Conservation (phyloP, 129 eudicot genomes). For the Cynara cardunculus region DNA sequence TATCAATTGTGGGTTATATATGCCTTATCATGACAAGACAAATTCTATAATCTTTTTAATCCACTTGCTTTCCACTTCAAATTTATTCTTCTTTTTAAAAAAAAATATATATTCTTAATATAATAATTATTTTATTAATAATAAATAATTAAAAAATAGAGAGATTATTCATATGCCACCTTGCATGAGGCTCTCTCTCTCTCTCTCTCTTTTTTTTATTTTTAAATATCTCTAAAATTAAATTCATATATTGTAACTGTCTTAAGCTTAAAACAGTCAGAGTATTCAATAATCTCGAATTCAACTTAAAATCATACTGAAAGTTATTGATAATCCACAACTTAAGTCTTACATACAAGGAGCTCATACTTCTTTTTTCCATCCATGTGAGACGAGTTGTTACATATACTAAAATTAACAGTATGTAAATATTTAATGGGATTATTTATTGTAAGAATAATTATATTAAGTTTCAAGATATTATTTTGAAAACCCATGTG, state of each 20-base stretch:
- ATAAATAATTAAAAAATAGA: not conserved
- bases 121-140: not conserved
- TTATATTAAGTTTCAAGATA: no score
- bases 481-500: no score
- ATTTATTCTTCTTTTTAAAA: not conserved
- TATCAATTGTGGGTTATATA: conserved; percentile 17
- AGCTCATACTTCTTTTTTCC: no score
- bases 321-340: no score
- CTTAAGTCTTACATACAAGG: no score
- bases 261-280: no score
- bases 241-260: not conserved
- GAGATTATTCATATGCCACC: conserved; percentile 18
- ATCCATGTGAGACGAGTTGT: no score
- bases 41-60: conserved; percentile 26
- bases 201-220: not conserved
- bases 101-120: not conserved
- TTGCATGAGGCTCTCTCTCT: conserved; percentile 10
- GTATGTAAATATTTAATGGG: no score
- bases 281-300: no score
- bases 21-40: conserved; percentile 26
- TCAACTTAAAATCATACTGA: no score
- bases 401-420: no score
- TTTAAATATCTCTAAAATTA: not conserved
- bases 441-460: no score
- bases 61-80: conserved; percentile 22